These are phyloP conservation scores for Dunaliella sp. DNA, from an alignment of 139 green algal species.

Conservation along the genomic window DNA sequence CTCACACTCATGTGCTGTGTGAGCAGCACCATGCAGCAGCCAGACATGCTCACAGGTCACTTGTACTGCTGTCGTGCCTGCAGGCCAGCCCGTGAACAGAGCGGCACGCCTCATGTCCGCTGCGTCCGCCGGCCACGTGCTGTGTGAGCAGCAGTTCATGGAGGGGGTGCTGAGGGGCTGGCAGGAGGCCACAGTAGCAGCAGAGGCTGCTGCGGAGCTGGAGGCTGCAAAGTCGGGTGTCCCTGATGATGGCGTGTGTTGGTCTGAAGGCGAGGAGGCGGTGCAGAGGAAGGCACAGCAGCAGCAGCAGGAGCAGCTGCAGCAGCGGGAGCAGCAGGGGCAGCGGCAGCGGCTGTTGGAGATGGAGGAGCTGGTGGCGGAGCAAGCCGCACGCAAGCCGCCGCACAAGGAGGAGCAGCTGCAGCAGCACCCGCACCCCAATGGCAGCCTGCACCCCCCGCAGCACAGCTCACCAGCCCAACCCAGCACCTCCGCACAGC, in stretches of 20 bases:
- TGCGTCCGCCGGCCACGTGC: conserved; percentile 42
- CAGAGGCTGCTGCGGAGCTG: not conserved
- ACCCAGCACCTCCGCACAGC: not conserved
- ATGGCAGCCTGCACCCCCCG: not conserved
- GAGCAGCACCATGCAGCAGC: too few relatives aligned
- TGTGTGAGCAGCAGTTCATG: conserved; percentile 40
- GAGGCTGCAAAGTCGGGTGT: not conserved
- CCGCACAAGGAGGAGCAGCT: not conserved
- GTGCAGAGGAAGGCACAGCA: not conserved
- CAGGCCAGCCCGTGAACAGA: conserved; percentile 39
- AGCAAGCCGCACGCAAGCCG: not conserved
- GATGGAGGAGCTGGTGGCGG: not conserved
- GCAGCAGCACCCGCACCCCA: not conserved
- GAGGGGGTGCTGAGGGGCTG: conserved; percentile 36
- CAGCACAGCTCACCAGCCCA: not conserved
- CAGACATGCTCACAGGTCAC: too few relatives aligned
- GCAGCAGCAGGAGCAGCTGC: not conserved
- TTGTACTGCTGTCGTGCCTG: too few relatives aligned
- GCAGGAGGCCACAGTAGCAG: not conserved
- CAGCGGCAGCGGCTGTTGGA: not conserved
- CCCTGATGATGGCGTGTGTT: not conserved
- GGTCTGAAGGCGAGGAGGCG: not conserved
- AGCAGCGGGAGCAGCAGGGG: not conserved
- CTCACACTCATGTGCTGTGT: conserved; percentile 43
- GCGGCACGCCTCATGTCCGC: conserved; percentile 54